Percentiles rank a stretch among this genome's conserved stretches.
phyloP scores from a whole-genome alignment of 257 asterid species.

The Penstemon barbatus region DNA sequence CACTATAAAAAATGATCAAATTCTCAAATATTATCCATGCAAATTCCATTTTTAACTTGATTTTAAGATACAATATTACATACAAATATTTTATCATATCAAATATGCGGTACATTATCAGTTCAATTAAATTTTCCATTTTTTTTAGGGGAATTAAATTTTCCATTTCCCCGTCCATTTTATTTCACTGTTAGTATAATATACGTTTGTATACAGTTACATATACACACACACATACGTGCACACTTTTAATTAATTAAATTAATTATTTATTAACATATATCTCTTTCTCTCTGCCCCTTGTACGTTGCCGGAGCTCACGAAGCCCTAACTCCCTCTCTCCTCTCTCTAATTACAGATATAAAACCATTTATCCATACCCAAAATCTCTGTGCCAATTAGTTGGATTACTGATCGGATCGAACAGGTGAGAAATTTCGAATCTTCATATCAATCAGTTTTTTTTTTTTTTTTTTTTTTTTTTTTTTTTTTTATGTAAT shows the following conservation, averaged over 20 bases:
- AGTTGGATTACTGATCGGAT: not conserved
- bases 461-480: not conserved
- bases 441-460: not conserved
- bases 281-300: slow-evolving; percentile 3
- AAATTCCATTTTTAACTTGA: no score
- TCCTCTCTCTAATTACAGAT: not conserved
- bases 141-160: not conserved
- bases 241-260: no score
- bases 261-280: no score
- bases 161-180: not conserved
- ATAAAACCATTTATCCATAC: not conserved
- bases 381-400: not conserved
- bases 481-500: not conserved
- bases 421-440: slow-evolving; percentile 1
- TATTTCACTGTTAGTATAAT: not conserved
- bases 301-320: slow-evolving; percentile 2
- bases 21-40: no score
- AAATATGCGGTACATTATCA: no score
- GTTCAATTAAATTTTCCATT: no score
- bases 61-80: no score
- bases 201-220: not conserved
- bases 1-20: no score
- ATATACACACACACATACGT: no score
- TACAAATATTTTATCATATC: no score
- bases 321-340: slow-evolving; percentile 14